Base-by-base conservation (phyloP, 2,329 filamentous ascomycete genomes). In the Daldinia eschscholtzii region DNA sequence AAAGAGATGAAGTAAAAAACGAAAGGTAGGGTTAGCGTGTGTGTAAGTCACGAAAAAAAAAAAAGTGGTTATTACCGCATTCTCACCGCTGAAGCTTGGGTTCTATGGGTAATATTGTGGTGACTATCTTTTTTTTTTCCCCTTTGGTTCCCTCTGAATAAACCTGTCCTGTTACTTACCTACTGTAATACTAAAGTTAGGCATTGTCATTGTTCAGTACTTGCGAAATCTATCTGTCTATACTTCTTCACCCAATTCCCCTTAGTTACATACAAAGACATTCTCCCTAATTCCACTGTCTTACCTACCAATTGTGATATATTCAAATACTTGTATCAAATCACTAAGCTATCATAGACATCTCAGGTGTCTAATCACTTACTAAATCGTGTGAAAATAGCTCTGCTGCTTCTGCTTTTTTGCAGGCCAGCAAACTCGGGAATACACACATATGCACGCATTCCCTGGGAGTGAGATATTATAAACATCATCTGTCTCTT, bases 401-500 rank as follows among this genome's bases (percentile, higher is more conserved):
- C 6, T 20, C 18, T 42, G 41, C 41, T 20, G 28, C 44, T n/a
- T n/a, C n/a, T 15, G 56, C 53, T 30, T 37, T 56, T 59, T 57
- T 30, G 39, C 15, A 61, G 55, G 23, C 63, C 52, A 50, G 26
- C 58, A 67, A 62, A 53, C 26, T 52, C 26, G 46, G 18, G 46
- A 12, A 18, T 9, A 52, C 20, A 52, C 15, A 30, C 13, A 33
- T 37, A 35, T 23, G 3, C 18, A 6, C 28, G 33, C 28, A 33
- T 39, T 6, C 5, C 12, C 13, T 7, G 2, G 10, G 18, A 6
- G 30, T 35, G 41, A 10, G 28, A 44, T 33, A 50, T 53, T 57
- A 58, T 60, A 62, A 61, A 61, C 13, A 41, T 7, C 53, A 6
- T 30, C 44, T 18, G 35, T 57, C 33, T 30, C 20, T 23, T 23